Base-by-base conservation (phyloP, 495 filamentous ascomycete genomes). In the Neurospora sp. region DNA sequence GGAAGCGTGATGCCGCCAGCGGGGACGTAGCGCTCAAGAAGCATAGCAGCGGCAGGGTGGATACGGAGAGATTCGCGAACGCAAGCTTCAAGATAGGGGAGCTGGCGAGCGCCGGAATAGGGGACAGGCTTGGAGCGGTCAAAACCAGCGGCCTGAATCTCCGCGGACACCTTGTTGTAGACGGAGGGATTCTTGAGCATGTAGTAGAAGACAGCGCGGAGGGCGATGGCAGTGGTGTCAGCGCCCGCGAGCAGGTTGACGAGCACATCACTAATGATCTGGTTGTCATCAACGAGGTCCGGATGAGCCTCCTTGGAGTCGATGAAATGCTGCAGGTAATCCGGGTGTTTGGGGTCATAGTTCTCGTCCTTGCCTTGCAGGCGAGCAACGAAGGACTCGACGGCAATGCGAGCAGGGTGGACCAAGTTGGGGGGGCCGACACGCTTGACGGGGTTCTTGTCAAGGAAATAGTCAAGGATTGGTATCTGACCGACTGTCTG, bases 1-100 rank as follows among this genome's bases (percentile, higher is more conserved):
- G 83, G 83, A 42, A 91, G 81, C 5, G 79, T 77, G 10, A 85
- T 78, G n/a, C 84, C 85, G 13, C 79, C 83, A 0, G 74, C 71
- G 2, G 84, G 85, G 0, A 86, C 86, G 15, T 84, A 78, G 0
- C 86, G 82, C 73, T 87, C 84, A 2, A 87, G 75, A 4, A 81
- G 74, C 3, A 89, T 72, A 11, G 82, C 83, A 10, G 84, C 80
- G 1, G 83, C 82, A 1, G 87, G 87, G 70, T 86, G 82, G 17
- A 87, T 74, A 31, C 88, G 85, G 37, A 88, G 77, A 13, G 83
- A 75, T 78, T 90, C 88, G 74, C 86, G 86, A 43, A 89, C 81
- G 70, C 84, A 81, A 36, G 86, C 87, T 34, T 86, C 84, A n/a
- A 90, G 84, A 76, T 88, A 80, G 9, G 76, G 75, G 10, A 80